Evolutionary conservation across 768 basidiomycete species (phyloP), one percentile per base, ranked within the genome.

Genomic region (Lentinula detonsa): DNA sequence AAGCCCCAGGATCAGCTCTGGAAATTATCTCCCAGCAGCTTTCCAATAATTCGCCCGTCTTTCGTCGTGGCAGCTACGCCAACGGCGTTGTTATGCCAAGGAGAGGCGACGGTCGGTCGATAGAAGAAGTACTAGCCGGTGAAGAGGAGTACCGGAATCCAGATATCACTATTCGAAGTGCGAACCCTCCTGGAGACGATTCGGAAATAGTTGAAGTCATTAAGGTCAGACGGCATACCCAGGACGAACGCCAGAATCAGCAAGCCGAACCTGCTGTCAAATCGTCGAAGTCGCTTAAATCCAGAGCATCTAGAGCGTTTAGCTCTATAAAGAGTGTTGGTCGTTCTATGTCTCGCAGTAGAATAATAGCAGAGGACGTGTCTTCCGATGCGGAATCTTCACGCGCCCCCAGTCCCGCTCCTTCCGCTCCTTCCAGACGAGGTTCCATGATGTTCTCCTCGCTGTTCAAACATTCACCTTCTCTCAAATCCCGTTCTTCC

Each of bases 191-290:
- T 43, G 77, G 73, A 15, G 70, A 78, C 61, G 82, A 81, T 62
- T 84, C 81, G 18, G 85, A 85, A 65, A 78, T 86, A 39, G 72
- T 85, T 13, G 85, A 87, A 67, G 80, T 87, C 34, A 74, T 87
- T 42, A 85, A 83, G 67, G 78, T 87, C 61, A 75, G 78, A 64
- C 79, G 84, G 40, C 64, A 69, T 55, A 56, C 31, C 31, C 48
- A 66, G 52, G 58, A 63, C 45, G 65, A 64, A 18, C 33, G 39
- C 7, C n/a, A 23, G 11, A 9, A 23, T 11, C 53, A 33, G 18
- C 33, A 10, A 13, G 11, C 62, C 31, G 57, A 70, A n/a, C 49
- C 70, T 31, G 62, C 70, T 11, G 40, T 63, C 37, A 75, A 75
- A 65, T 69, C 71, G 39, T 70, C 78, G 49, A 77, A 71, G 64